Conservation (phyloP, 2,329 filamentous ascomycete genomes). For the Kalmusia sp. region DNA sequence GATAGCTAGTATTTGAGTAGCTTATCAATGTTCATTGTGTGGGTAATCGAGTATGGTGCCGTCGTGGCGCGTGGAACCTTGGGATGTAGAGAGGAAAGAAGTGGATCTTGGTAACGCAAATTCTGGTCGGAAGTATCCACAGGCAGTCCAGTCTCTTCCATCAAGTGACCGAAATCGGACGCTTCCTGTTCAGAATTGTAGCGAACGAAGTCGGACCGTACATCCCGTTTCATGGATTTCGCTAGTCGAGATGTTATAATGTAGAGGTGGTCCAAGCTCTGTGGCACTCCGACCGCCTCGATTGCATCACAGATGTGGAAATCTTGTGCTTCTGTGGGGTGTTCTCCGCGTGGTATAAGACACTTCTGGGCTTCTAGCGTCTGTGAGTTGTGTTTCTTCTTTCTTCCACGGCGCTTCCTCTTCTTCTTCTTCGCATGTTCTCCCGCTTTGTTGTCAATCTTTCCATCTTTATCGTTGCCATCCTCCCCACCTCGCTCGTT, state of each 20-base stretch:
- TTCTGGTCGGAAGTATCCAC: not conserved
- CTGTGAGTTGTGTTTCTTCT: not conserved
- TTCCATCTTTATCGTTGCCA: not conserved
- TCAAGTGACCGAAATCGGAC: not conserved
- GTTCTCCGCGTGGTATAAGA: not conserved
- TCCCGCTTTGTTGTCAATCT: not conserved
- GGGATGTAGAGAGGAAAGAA: not conserved
- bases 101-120: not conserved
- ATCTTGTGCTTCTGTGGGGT: not conserved
- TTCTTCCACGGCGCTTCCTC: not conserved
- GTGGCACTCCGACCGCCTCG: not conserved
- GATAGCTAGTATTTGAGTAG: too few relatives aligned
- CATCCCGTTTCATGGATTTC: not conserved
- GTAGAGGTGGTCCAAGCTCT: not conserved
- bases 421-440: not conserved
- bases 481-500: not conserved
- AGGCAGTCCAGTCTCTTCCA: not conserved
- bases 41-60: not conserved
- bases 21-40: not conserved
- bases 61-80: not conserved
- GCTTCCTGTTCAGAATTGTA: not conserved
- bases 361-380: not conserved
- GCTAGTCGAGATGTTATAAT: not conserved
- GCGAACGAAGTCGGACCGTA: not conserved
- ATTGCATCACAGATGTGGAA: not conserved